Base-by-base conservation (phyloP, 129 eudicot species). In the Helichrysum umbraculigerum region DNA sequence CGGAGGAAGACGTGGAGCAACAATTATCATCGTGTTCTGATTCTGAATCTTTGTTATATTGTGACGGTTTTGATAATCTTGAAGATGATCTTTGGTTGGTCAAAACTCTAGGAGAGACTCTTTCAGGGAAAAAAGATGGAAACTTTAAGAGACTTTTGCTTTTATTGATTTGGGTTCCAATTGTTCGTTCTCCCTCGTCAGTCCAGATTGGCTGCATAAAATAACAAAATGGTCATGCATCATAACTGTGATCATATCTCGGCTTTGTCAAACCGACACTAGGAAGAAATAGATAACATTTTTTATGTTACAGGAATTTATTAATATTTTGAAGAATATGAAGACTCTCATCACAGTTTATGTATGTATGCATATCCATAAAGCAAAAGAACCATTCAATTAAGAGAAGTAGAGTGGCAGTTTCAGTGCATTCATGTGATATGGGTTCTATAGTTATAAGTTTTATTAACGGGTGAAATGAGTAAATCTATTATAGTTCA, bases 171-270 rank as follows among this genome's bases (percentile, higher is more conserved):
- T 25, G 70, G 22, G 75, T 17, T 25, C 79, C 88, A 72, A 72
- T 72, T 59, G 87, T 65, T 60, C 58, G 72, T 67, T 88, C 90
- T 77, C 82, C 87, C 50, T 85, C 87, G 22, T 85, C 91, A 47
- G 85, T 75, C 97, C 97, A 91, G 51, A 91, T 91, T 85, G 97
- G 97, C 97, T 88, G 94, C 90, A 82, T 21, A 57, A 57, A 57
- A 47, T 62, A 67, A 68, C 61, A 68, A 9, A 64, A 69, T 29
- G 70, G 75, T 65, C 81, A 81, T 33, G 76, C 19, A 57, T 57
- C 69, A 61, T 32, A 39, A 28, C 14, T 58, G 14, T 63, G 71
- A 74, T 66, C 11, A 57, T 20, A 75, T 44, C 37, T 66, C 72
- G 82, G 79, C 72, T 79, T 71, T 61, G 73, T 76, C 80, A 82